These are phyloP conservation scores for Castanea mollissima DNA, from an alignment of 306 rosid species.

Conservation along the genomic window DNA sequence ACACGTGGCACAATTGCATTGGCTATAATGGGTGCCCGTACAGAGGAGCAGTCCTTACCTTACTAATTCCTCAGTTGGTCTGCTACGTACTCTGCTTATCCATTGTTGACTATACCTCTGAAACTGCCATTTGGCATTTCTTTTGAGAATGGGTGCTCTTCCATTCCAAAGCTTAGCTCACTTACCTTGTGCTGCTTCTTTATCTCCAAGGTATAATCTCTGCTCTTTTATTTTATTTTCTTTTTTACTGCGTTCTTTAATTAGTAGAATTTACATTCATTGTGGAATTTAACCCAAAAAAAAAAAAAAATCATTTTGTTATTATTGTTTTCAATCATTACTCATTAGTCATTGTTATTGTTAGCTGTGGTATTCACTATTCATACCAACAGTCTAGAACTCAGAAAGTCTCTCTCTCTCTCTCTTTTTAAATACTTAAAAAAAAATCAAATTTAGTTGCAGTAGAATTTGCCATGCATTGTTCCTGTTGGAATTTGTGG, in stretches of 20 bases:
- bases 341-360: no score
- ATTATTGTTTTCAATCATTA: no score
- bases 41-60: no score
- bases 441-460: neutral
- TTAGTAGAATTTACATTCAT: no score
- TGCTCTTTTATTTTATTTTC: neutral
- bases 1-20: no score
- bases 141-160: constrained; percentile 24
- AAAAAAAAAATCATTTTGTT: no score
- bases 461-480: neutral
- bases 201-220: constrained; percentile 9
- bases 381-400: no score
- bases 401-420: no score
- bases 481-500: neutral
- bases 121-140: neutral
- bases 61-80: neutral
- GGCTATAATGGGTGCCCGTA: no score
- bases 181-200: neutral
- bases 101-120: neutral
- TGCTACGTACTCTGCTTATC: neutral
- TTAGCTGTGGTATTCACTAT: no score
- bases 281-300: no score
- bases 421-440: no score
- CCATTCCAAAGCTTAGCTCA: constrained; percentile 11
- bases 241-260: neutral